Percentiles rank a stretch among this genome's conserved stretches.
Conservation (phyloP, 495 filamentous ascomycete species). For the Tuber indicum region DNA sequence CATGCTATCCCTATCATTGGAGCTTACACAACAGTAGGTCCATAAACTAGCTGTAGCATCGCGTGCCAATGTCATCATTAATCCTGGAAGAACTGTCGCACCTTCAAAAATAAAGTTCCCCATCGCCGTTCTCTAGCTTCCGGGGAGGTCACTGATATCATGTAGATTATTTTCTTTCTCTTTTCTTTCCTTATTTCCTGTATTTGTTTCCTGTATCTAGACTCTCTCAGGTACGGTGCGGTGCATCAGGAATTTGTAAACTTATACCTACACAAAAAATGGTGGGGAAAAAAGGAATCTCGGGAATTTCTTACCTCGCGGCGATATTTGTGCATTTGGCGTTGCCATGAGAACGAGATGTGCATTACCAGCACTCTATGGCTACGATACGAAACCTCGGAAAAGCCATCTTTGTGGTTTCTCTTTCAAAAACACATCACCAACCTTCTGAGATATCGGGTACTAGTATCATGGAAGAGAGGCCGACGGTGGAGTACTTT, state of each 20-base stretch:
- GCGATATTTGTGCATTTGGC: not conserved
- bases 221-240: not conserved
- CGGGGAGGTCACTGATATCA: not conserved
- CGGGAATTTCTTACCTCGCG: not conserved
- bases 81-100: not conserved
- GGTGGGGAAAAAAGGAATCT: not conserved
- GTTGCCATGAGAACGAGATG: not conserved
- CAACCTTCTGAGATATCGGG: not conserved
- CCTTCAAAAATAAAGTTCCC: not conserved
- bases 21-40: not conserved
- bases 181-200: not conserved
- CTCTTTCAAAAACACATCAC: not conserved
- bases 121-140: not conserved
- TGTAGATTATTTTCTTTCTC: not conserved
- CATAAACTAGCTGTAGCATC: not conserved
- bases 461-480: not conserved
- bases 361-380: not conserved
- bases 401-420: not conserved
- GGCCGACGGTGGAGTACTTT: not conserved
- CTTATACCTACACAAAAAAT: not conserved
- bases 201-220: not conserved
- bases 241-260: not conserved
- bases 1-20: not conserved
- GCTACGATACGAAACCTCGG: not conserved
- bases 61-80: not conserved